These are phyloP conservation scores for Scleroderma citrinum DNA, from an alignment of 768 basidiomycete species.

Conservation along the genomic window DNA sequence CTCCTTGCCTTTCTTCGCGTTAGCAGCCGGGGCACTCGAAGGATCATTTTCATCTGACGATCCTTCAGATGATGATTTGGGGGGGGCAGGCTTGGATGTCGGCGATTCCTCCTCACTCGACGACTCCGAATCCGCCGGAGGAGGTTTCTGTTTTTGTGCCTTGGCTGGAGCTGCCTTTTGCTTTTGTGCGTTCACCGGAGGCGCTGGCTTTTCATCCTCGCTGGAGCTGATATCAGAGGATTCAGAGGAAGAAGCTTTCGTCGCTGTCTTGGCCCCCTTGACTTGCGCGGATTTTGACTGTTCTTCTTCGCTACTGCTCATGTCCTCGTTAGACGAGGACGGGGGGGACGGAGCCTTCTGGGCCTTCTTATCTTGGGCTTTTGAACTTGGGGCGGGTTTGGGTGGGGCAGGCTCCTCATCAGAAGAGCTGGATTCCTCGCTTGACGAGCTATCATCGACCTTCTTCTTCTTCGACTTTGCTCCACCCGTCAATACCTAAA, in stretches of 20 bases:
- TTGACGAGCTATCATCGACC: conserved; percentile 4
- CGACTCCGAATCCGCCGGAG: conserved; percentile 8
- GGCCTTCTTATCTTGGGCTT: not conserved
- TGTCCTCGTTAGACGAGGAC: conserved; percentile 12
- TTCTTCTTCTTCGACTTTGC: not conserved
- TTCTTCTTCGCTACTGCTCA: conserved; percentile 25
- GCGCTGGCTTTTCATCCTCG: not conserved
- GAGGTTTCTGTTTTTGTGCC: not conserved
- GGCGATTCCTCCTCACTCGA: conserved; percentile 3
- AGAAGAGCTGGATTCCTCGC: not conserved
- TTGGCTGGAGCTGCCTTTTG: too few species aligned
- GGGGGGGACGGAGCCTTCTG: not conserved
- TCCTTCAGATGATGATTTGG: conserved; percentile 5
- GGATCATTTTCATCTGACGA: conserved; percentile 4
- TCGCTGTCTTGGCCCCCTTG: conserved; percentile 14
- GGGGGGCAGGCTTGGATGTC: not conserved
- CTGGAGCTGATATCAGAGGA: conserved; percentile 11
- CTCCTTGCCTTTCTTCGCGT: not conserved
- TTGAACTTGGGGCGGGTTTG: not conserved
- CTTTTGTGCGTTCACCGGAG: not conserved
- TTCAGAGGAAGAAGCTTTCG: conserved; percentile 9
- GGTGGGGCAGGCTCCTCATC: not conserved
- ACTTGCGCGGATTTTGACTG: conserved; percentile 9
- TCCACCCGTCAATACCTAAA: not conserved
- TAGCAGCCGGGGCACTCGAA: not conserved